phyloP scores from a whole-genome alignment of 257 asterid species.

The Primulina tabacum region DNA sequence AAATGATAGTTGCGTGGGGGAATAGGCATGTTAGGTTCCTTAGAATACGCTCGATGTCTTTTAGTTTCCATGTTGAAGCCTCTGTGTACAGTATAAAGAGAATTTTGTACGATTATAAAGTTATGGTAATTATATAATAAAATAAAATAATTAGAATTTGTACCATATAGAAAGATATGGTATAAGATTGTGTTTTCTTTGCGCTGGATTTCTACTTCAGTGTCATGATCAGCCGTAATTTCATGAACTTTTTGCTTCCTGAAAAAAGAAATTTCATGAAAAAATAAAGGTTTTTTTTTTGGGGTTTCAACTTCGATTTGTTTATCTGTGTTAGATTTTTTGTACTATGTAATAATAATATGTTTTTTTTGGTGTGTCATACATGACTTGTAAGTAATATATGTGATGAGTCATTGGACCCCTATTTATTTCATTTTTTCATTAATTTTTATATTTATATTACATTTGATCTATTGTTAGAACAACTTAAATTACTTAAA shows the following conservation, averaged over 20 bases:
- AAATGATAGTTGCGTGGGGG: conserved; percentile 23
- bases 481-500: too few relatives aligned
- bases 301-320: too few relatives aligned
- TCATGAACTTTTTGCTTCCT: neutral
- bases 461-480: too few relatives aligned
- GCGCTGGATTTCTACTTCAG: conserved; percentile 1
- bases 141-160: neutral
- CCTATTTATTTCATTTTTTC: too few relatives aligned
- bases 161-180: conserved; percentile 17
- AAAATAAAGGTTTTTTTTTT: conserved; percentile 11
- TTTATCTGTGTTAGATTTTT: too few relatives aligned
- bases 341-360: too few relatives aligned
- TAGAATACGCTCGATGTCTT: conserved; percentile 8
- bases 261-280: neutral
- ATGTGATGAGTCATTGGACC: too few relatives aligned
- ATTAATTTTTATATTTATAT: too few relatives aligned
- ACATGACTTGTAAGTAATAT: too few relatives aligned
- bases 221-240: neutral
- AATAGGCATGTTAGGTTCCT: conserved; percentile 19
- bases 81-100: neutral
- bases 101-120: conserved; percentile 21
- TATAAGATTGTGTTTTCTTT: conserved; percentile 20
- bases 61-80: neutral
- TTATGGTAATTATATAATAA: neutral
- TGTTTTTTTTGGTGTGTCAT: too few relatives aligned